Percentiles rank a stretch among this genome's conserved stretches.
phyloP scores from a whole-genome alignment of 495 filamentous ascomycete species.

The Penicillium bovifimosum region DNA sequence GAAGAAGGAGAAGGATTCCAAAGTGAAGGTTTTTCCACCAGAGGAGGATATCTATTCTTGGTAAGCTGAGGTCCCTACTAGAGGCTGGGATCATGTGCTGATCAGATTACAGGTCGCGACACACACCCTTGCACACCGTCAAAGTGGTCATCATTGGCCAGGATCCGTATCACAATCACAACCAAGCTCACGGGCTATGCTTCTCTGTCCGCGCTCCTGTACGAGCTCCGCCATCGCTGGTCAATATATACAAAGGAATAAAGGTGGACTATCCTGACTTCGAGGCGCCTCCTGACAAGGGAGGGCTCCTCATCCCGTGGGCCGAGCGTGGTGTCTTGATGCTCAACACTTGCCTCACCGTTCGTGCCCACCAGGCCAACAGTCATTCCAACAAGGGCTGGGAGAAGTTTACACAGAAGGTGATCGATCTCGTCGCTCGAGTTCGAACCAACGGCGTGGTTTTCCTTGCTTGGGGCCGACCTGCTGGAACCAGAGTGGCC shows the following conservation, averaged over 20 bases:
- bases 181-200: constrained; percentile 92
- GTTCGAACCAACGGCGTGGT: constrained; percentile 75
- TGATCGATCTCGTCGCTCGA: constrained; percentile 78
- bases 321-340: constrained; percentile 86
- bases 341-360: constrained; percentile 89
- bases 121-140: constrained; percentile 81
- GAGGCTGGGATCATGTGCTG: constrained; percentile 3
- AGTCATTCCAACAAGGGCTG: constrained; percentile 79
- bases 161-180: constrained; percentile 92
- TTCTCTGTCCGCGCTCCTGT: constrained; percentile 93
- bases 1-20: constrained; percentile 64
- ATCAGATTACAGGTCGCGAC: constrained; percentile 60
- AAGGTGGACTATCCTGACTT: constrained; percentile 85
- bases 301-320: constrained; percentile 85
- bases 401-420: constrained; percentile 86
- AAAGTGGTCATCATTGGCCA: constrained; percentile 90
- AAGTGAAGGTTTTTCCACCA: constrained; percentile 78
- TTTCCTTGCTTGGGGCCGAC: constrained; percentile 87
- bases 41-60: constrained; percentile 89
- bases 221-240: constrained; percentile 75
- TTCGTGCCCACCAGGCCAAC: constrained; percentile 79
- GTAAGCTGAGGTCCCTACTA: constrained; percentile 40
- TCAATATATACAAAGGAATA: constrained; percentile 86
- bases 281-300: constrained; percentile 62
- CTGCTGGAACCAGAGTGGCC: constrained; percentile 67